Evolutionary conservation across 352 stramenopile species (phyloP).

Genomic region (Globisporangium perplexum): DNA sequence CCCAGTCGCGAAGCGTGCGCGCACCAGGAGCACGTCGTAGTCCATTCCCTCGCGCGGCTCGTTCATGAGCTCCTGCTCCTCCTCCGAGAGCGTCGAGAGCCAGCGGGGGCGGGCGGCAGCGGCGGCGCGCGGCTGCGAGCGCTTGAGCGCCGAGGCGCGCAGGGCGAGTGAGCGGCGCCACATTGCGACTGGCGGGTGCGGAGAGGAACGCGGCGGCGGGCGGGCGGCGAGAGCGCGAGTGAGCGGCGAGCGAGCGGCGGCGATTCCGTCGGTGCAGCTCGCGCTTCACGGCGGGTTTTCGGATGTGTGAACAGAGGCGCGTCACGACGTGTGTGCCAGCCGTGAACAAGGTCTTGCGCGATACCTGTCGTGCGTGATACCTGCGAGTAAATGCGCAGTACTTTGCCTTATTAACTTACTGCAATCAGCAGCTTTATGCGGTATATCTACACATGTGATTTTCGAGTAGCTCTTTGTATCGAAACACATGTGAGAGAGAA

Average conservation of each 20-base stretch:
- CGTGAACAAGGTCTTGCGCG: not conserved
- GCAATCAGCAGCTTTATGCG: too few relatives aligned
- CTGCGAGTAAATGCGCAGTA: not conserved
- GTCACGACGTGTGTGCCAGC: not conserved
- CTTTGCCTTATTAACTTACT: too few relatives aligned
- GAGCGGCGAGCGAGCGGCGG: not conserved
- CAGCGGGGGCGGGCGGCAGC: slow-evolving; percentile 20
- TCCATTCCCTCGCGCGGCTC: slow-evolving; percentile 92
- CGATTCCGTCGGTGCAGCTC: not conserved
- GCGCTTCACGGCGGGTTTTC: not conserved
- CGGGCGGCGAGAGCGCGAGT: not conserved
- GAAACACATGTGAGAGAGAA: too few relatives aligned
- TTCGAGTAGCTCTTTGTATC: too few relatives aligned
- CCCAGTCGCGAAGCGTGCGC: too few relatives aligned
- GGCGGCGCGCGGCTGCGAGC: slow-evolving; percentile 9
- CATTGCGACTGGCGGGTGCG: not conserved
- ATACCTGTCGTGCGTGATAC: not conserved
- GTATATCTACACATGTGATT: too few relatives aligned
- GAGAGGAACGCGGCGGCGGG: not conserved
- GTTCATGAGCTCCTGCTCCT: slow-evolving; percentile 66
- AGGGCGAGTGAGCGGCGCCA: slow-evolving; percentile 11
- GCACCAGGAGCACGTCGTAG: slow-evolving; percentile 98
- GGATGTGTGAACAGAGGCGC: not conserved
- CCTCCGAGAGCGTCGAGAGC: slow-evolving; percentile 40
- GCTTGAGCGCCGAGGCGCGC: slow-evolving; percentile 4